These are phyloP conservation scores for Urostyla sp. DNA, from an alignment of 73 alveolate species.

Conservation along the genomic window DNA sequence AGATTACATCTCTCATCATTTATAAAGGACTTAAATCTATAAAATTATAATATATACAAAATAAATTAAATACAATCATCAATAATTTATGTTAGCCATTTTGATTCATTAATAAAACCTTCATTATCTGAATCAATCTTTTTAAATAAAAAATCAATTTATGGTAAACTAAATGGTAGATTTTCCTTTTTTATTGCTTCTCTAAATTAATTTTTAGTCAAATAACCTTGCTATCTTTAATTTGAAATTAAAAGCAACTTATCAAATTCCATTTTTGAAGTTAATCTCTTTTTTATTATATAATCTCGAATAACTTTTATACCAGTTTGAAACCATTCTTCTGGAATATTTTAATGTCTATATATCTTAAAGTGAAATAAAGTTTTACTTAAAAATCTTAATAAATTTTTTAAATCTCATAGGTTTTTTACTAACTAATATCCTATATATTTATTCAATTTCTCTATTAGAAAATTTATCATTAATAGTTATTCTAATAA, in stretches of 20 bases:
- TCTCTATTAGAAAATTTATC: constrained; percentile 46
- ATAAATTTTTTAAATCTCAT: not conserved
- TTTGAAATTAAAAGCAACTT: not conserved
- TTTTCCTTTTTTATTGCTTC: constrained; percentile 35
- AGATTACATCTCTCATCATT: constrained; percentile 28
- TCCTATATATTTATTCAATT: constrained; percentile 21
- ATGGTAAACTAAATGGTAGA: constrained; percentile 8
- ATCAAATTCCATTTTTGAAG: constrained; percentile 6
- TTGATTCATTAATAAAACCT: not conserved
- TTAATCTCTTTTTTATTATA: not conserved
- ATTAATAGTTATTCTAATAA: not conserved
- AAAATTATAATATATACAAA: not conserved
- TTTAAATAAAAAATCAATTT: constrained; percentile 29
- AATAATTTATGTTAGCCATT: not conserved
- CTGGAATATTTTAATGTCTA: constrained; percentile 10
- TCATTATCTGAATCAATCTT: constrained; percentile 8
- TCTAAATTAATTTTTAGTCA: constrained; percentile 34
- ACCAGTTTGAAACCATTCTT: constrained; percentile 16
- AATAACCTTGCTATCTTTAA: not conserved
- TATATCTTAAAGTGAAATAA: not conserved
- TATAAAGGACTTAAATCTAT: constrained; percentile 32
- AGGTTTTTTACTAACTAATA: constrained; percentile 26
- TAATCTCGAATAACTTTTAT: constrained; percentile 26
- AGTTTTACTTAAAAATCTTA: constrained; percentile 14
- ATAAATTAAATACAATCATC: constrained; percentile 50